phyloP scores from a whole-genome alignment of 2,329 filamentous ascomycete genomes.

The Daldinia eschscholtzii region DNA sequence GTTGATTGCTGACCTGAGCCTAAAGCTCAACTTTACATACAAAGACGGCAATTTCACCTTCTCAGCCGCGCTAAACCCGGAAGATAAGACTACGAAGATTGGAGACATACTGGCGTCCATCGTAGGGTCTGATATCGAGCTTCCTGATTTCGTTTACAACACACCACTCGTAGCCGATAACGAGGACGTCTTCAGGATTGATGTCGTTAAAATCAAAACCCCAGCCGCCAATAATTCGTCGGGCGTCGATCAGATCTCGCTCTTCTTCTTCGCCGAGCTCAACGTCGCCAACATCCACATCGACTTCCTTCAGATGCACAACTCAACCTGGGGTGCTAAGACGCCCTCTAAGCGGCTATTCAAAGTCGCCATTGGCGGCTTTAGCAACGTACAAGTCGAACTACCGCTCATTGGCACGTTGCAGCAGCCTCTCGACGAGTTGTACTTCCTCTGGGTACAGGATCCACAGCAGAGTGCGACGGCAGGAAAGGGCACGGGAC shows the following conservation, averaged over 20 bases:
- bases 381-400: constrained; percentile 41
- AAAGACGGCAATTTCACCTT: background rate
- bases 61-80: background rate
- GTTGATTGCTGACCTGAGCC: background rate
- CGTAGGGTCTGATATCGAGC: background rate
- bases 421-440: constrained; percentile 54
- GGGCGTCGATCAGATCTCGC: background rate
- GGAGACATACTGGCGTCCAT: background rate
- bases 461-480: constrained; percentile 38
- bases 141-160: constrained; percentile 4
- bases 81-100: background rate
- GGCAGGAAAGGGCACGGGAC: background rate
- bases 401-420: constrained; percentile 52
- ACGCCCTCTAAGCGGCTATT: background rate
- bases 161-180: background rate
- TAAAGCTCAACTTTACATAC: background rate
- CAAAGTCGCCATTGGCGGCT: background rate
- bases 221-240: background rate
- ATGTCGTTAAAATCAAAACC: background rate
- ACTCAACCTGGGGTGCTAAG: background rate
- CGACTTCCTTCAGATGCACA: constrained; percentile 4
- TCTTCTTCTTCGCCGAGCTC: constrained; percentile 1
- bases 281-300: constrained; percentile 2
- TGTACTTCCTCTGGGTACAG: constrained; percentile 53
- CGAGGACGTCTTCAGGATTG: background rate